These are phyloP conservation scores for Fusarium sp. DNA, from an alignment of 2,329 filamentous ascomycete genomes.

Conservation along the genomic window DNA sequence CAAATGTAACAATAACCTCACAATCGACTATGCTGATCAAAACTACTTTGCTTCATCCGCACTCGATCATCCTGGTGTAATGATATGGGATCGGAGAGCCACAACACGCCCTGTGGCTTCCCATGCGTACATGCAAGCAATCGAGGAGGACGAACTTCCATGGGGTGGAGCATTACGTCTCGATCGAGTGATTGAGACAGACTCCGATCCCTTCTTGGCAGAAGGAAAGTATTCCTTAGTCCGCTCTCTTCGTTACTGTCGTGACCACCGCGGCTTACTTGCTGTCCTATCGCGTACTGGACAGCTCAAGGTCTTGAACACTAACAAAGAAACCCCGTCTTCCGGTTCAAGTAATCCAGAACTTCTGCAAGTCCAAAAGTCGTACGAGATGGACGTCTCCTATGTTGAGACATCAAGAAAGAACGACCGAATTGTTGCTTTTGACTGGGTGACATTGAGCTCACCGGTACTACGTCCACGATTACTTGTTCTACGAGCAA, in stretches of 20 bases:
- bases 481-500: constrained; percentile 69
- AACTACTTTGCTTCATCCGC: constrained; percentile 88
- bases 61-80: constrained; percentile 77
- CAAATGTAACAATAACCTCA: constrained; percentile 75
- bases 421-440: constrained; percentile 72
- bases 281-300: constrained; percentile 71
- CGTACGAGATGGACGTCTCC: constrained; percentile 70
- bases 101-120: constrained; percentile 64
- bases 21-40: constrained; percentile 81
- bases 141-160: constrained; percentile 70
- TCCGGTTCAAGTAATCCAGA: constrained; percentile 63
- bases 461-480: constrained; percentile 66
- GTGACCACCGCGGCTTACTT: constrained; percentile 69
- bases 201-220: constrained; percentile 60
- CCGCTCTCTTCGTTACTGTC: constrained; percentile 70
- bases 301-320: constrained; percentile 71
- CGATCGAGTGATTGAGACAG: constrained; percentile 66
- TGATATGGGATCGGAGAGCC: constrained; percentile 82
- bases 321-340: constrained; percentile 64
- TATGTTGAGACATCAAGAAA: constrained; percentile 64
- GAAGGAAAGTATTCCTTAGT: constrained; percentile 71
- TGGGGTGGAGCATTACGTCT: constrained; percentile 71
- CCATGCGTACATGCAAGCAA: constrained; percentile 64
- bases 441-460: constrained; percentile 73
- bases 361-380: constrained; percentile 68